Evolutionary conservation across 2,329 filamentous ascomycete genomes (phyloP), one percentile per base, ranked within the genome.

Genomic region (Arthroderma sp.): DNA sequence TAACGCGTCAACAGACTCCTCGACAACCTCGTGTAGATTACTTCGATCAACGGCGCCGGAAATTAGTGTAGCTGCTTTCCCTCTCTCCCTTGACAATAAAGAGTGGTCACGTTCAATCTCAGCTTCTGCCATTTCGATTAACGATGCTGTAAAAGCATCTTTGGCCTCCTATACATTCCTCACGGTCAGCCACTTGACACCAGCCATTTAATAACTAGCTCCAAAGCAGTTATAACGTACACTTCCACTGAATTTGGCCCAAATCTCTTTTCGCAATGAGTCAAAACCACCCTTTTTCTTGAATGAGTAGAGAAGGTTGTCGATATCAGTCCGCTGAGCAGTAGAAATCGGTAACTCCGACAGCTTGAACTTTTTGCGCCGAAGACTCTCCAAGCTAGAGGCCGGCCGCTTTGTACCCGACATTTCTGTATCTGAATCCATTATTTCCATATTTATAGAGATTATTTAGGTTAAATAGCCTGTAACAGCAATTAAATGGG

Each of bases 231-330:
- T 43, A 42, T 40, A 29, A 47, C 69, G 49, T 66, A 76, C 74
- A 48, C 69, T 68, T 42, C 70, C 64, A 46, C 73, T 70, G 49
- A 75, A 80, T 46, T 77, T 70, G 8, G 73, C 69, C 66, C 76
- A 77, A 3, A 77, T 63, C 48, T 73, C 69, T 58, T 80, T 81
- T 47, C 78, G 72, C 45, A 80, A 62, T 41, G 63, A 66, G 57
- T 82, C 78, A 54, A 79, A 82, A 45, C 77, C 75, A 50, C 78
- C 78, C 58, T 78, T 79, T 61, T 80, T 81, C 61, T 79, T 79
- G 59, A 80, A 79, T 0, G 73, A 74, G 56, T 78, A 71, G 11
- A 80, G 66, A 38, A 82, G 67, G 51, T 68, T 68, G 57, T 81
- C 77, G 45, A 82, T 78, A 27, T 71, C 69, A 5, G 69, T 65